Conservation (phyloP, 73 alveolate genomes). For the Paramecium sonneborni region DNA sequence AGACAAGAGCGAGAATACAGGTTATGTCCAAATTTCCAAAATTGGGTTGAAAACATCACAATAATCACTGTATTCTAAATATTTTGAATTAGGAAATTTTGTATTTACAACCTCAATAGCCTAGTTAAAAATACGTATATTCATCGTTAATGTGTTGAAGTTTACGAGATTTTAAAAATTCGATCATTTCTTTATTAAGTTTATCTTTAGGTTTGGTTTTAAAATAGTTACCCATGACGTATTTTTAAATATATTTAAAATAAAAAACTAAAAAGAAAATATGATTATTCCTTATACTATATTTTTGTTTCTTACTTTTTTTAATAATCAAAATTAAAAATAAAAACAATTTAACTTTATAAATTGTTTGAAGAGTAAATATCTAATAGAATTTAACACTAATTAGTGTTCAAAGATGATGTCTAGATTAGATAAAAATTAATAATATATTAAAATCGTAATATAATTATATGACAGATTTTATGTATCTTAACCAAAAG, state of each 20-base stretch:
- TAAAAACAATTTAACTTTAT: neutral
- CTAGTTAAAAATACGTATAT: neutral
- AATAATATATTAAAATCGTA: too few relatives aligned
- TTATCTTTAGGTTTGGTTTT: neutral
- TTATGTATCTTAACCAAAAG: too few relatives aligned
- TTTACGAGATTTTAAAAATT: constrained; percentile 3
- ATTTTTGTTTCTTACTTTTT: neutral
- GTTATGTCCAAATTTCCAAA: neutral
- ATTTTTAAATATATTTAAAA: neutral
- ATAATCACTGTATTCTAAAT: neutral
- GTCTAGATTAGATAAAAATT: too few relatives aligned
- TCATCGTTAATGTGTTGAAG: neutral
- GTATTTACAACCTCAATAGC: neutral
- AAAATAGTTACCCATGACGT: neutral
- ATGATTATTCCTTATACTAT: neutral
- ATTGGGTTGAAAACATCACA: constrained; percentile 1
- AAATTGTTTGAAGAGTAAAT: too few relatives aligned
- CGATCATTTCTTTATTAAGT: neutral
- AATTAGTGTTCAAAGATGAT: too few relatives aligned
- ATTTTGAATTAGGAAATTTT: neutral
- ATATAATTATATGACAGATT: too few relatives aligned
- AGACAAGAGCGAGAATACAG: neutral
- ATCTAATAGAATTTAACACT: too few relatives aligned
- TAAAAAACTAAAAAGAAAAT: neutral
- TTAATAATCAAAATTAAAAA: neutral